phyloP scores from a whole-genome alignment of 1,139 yeast species.

The Geotrichum candidum region DNA sequence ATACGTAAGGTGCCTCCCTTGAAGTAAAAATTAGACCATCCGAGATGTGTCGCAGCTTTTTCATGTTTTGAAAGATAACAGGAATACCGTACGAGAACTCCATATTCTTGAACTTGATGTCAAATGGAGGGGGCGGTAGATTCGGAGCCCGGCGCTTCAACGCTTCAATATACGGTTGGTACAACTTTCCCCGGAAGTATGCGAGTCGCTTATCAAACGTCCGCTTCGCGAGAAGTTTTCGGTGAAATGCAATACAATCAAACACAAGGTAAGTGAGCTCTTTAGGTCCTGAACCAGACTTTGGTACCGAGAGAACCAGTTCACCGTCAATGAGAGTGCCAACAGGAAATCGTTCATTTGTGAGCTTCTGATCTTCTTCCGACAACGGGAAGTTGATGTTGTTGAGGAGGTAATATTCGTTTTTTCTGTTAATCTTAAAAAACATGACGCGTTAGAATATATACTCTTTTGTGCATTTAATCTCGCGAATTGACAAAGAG shows the following conservation, averaged over 20 bases:
- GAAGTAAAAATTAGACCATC: conserved; percentile 95
- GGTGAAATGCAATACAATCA: conserved; percentile 84
- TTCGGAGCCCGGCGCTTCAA: conserved; percentile 65
- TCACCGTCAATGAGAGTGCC: conserved; percentile 94
- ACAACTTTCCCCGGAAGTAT: conserved; percentile 55
- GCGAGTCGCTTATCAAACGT: conserved; percentile 78
- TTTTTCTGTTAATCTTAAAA: conserved; percentile 64
- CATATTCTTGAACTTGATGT: conserved; percentile 63
- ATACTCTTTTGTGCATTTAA: neutral
- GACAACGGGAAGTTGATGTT: conserved; percentile 76
- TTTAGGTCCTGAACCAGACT: conserved; percentile 43
- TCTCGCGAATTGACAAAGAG: neutral
- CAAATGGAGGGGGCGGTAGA: conserved; percentile 49
- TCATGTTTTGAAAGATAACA: conserved; percentile 42
- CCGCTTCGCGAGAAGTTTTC: conserved; percentile 60
- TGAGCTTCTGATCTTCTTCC: conserved; percentile 27
- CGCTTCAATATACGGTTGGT: conserved; percentile 54
- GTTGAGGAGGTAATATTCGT: conserved; percentile 75
- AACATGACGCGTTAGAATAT: neutral
- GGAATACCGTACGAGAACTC: conserved; percentile 71
- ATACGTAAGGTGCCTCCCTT: conserved; percentile 76
- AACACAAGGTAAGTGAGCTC: conserved; percentile 80
- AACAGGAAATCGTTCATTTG: conserved; percentile 52
- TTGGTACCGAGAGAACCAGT: conserved; percentile 49
- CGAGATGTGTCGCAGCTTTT: conserved; percentile 65